These are phyloP conservation scores for Saccharomyces hybrid DNA, from an alignment of 1,139 yeast genomes.

Conservation along the genomic window DNA sequence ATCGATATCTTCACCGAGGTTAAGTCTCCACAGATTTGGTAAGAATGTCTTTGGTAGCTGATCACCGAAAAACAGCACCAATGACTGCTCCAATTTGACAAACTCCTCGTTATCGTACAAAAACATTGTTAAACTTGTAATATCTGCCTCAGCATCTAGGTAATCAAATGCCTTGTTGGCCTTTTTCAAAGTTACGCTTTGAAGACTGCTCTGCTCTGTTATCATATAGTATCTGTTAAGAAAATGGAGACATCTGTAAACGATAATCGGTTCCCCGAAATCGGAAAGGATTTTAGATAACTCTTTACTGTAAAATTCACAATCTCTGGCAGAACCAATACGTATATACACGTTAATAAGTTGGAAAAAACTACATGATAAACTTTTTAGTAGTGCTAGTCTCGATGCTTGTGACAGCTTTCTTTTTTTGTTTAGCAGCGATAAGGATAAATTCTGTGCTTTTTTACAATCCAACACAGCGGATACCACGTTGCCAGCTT, in stretches of 20 bases:
- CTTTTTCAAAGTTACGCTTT: conserved; percentile 13
- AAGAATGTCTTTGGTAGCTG: conserved; percentile 20
- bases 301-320: conserved; percentile 45
- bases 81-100: conserved; percentile 17
- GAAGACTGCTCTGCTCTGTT: conserved; percentile 15
- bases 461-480: conserved; percentile 31
- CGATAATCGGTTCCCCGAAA: conserved; percentile 29
- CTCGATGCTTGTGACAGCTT: conserved; percentile 30
- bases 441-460: conserved; percentile 30
- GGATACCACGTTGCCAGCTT: conserved; percentile 18
- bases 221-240: conserved; percentile 18
- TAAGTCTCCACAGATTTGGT: conserved; percentile 28
- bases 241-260: conserved; percentile 22
- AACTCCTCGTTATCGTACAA: conserved; percentile 20
- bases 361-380: conserved; percentile 35
- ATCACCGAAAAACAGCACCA: conserved; percentile 22
- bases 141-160: conserved; percentile 24
- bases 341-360: conserved; percentile 37
- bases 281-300: conserved; percentile 34
- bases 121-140: conserved; percentile 20
- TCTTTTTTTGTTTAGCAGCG: conserved; percentile 29
- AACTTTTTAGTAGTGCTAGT: conserved; percentile 34
- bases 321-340: conserved; percentile 50
- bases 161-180: conserved; percentile 21
- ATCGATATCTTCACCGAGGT: conserved; percentile 20